phyloP scores from a whole-genome alignment of 2,329 filamentous ascomycete species.

The Cercospora nicotianae region DNA sequence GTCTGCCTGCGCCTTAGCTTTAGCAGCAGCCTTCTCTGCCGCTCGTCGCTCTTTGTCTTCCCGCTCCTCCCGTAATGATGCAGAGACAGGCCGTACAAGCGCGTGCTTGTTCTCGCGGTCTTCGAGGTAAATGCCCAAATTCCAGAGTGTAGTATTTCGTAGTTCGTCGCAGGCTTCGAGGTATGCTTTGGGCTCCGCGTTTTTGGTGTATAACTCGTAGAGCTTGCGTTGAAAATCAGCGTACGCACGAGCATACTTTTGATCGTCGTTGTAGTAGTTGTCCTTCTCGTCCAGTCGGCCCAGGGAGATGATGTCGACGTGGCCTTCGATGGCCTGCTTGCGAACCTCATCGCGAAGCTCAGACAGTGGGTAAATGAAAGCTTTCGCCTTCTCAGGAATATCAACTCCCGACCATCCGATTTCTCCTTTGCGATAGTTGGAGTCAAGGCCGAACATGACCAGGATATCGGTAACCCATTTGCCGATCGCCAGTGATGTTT shows the following conservation, averaged over 20 bases:
- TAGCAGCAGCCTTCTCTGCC: constrained; percentile 47
- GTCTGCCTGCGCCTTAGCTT: constrained; percentile 54
- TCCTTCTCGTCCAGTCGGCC: constrained; percentile 31
- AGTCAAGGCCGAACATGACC: constrained; percentile 78
- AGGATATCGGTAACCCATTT: constrained; percentile 82
- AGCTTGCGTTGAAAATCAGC: constrained; percentile 62
- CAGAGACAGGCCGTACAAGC: constrained; percentile 67
- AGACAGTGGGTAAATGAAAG: constrained; percentile 61
- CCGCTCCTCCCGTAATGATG: constrained; percentile 52
- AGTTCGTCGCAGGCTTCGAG: constrained; percentile 76
- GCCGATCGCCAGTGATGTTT: constrained; percentile 58
- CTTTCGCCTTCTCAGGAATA: constrained; percentile 59
- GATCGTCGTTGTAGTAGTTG: constrained; percentile 29
- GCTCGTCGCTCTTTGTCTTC: constrained; percentile 56
- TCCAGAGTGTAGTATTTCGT: constrained; percentile 76
- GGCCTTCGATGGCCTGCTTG: constrained; percentile 54
- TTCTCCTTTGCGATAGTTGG: constrained; percentile 46
- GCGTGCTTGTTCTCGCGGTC: constrained; percentile 70
- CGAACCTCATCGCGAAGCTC: constrained; percentile 59
- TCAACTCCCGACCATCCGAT: constrained; percentile 68
- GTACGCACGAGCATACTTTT: constrained; percentile 52
- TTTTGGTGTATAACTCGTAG: constrained; percentile 51
- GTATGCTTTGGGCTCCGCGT: constrained; percentile 65
- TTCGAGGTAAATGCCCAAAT: constrained; percentile 83
- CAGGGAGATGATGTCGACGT: constrained; percentile 40